Evolutionary conservation across 2,329 filamentous ascomycete species (phyloP), one percentile per base, ranked within the genome.

Genomic region (Colletotrichum sp.): DNA sequence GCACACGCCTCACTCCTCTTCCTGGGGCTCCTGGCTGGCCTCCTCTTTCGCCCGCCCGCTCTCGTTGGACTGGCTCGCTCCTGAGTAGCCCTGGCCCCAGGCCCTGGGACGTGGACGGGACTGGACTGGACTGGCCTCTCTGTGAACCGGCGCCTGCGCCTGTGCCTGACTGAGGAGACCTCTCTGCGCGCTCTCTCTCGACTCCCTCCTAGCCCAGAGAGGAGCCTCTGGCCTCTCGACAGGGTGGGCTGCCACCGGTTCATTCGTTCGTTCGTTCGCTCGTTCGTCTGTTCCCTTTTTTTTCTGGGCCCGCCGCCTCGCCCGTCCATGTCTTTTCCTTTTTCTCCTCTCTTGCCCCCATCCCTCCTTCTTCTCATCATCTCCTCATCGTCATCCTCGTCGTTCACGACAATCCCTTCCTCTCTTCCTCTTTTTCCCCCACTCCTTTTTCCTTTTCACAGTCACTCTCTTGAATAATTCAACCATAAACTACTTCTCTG

Each of bases 391-490:
- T 80, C 80, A 81, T 79, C 80, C 79, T 84, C 81, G 83, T 84
- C 81, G 81, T 82, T 80, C 76, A 79, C 79, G 77, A 63, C 69
- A 82, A 83, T 82, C 84, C 83, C 82, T 83, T 84, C 81, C 82
- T 81, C 81, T 79, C 80, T 81, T 81, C 79, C 81, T 82, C 80
- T 48, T 48, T 22, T 84, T 83, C 79, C 81, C 79, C 80, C 78
- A 82, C 83, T 85, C 80, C 82, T 82, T 84, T 86, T 84, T 83
- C 80, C 79, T 80, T 83, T 83, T 81, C 82, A 85, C 83, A 89
- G 88, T 90, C 88, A 84, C 85, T 90, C 88, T 84, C 88, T 90
- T 89, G 84, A 81, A 81, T 80, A 81, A 80, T 84, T 84, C 81
- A 80, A 84, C 84, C 83, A 81, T 83, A 71, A 70, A 71, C 70